Evolutionary conservation across 1,284 basidiomycete species (phyloP), one percentile per base, ranked within the genome.

Genomic region (Ustilago curta): DNA sequence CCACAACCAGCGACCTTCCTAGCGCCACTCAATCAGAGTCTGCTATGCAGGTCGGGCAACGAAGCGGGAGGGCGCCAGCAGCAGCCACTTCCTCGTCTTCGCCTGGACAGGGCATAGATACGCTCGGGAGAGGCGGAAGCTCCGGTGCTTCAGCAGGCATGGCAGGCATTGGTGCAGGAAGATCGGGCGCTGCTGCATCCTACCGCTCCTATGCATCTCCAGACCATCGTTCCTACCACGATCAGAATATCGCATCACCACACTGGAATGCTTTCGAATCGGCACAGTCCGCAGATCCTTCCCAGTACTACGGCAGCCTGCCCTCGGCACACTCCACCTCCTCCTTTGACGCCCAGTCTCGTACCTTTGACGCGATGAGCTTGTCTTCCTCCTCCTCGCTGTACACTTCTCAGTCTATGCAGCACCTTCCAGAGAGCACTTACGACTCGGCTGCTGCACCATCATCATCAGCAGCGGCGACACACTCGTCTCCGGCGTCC

Each of bases 121-220:
- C 32, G 32, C 31, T 53, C 7, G 32, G 31, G 27, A 50, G 47
- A 35, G 56, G 47, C 8, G 51, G 32, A 2, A 37, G 32, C 23
- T 32, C 56, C 18, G 47, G 39, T 48, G 69, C 63, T 2, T 50
- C 63, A 18, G 32, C 63, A 21, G 52, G 56, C 39, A 64, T 72
- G 50, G 70, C 64, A 23, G 70, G 70, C n/a, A 57, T 72, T 6
- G 70, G 70, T 8, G 70, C 64, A 23, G 61, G 68, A 7, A 53
- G 54, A 47, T 52, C 55, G 25, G 58, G 58, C 12, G 40, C 53
- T 11, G 23, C 49, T n/a, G 11, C 61, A 3, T 58, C 58, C 7
- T 70, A 40, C 29, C 68, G 61, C 39, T 23, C 68, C 5, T 70
- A 54, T 14, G 31, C 31, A 23, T 48, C 55, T 23, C 18, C 52